Evolutionary conservation across 1,284 basidiomycete genomes (phyloP), one percentile per base, ranked within the genome.

Genomic region (Papiliotrema fonsecae): DNA sequence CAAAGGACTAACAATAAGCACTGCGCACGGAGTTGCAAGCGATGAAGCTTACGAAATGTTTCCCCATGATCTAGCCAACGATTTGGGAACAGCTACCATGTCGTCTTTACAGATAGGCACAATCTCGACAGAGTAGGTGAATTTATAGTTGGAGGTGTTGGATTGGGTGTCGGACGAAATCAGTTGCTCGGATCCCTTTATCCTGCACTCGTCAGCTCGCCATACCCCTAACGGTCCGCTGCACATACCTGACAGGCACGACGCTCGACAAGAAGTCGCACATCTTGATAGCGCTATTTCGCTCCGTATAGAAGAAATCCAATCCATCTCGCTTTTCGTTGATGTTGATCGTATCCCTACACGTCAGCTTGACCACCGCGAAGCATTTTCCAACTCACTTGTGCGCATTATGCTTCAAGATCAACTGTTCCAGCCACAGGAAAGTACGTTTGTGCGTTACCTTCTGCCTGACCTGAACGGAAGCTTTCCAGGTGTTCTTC

Each of bases 401-500:
- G 77, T 98, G 94, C 1, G 92, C 92, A 57, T 87, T 86, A 70
- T 97, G 90, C 74, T 96, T 97, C 66, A 98, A 78, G 69, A 98
- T 97, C 57, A 97, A 81, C 72, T 98, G 96, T 76, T 98, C 94
- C 54, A 98, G 83, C 78, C 87, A 98, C 65, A 98, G 76, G 78
- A 98, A 98, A 3, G 96, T 98, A 50, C 96, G 84, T 75, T 98
- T 98, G 74, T 98, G 94, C 11, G 88, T 80, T 42, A 96, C 92
- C 76, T 98, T 98, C 70, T 98, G 94, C 43, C 96, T 84, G 28
- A 97, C 91, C 78, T 98, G 96, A 2, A 98, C 92, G 46, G 91
- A 80, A 0, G 94, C 92, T 65, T 89, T 90, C 96, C 94, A 98
- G 0, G 92, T 97, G 71, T 98, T 97, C 77, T 98, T 98, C 3